These are phyloP conservation scores for Russula lepida DNA, from an alignment of 768 basidiomycete genomes.

Conservation along the genomic window DNA sequence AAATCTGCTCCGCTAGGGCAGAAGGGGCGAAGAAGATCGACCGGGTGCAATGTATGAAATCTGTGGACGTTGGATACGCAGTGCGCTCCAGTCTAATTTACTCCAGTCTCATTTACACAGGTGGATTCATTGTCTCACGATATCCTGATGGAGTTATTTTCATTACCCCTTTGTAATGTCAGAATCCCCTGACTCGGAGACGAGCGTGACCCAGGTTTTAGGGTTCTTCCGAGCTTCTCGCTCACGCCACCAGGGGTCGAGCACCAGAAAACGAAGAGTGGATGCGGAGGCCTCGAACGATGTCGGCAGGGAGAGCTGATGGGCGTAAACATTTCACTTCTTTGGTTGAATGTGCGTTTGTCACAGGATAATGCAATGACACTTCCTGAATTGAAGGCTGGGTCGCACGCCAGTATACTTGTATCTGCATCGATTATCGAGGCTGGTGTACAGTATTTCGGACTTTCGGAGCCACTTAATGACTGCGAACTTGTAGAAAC, in stretches of 20 bases:
- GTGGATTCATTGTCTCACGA: background rate
- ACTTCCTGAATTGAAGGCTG: background rate
- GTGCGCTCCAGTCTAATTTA: background rate
- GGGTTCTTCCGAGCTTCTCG: background rate
- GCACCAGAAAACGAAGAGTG: background rate
- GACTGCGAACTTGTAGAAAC: background rate
- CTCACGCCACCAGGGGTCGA: background rate
- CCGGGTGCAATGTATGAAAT: background rate
- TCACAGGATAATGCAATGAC: background rate
- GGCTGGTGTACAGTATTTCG: background rate
- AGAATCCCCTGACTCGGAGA: background rate
- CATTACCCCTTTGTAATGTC: background rate
- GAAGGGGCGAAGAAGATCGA: background rate
- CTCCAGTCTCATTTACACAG: background rate
- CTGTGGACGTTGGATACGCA: background rate
- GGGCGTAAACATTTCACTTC: background rate
- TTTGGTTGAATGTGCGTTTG: background rate
- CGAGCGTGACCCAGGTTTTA: background rate
- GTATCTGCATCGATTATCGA: too few species aligned
- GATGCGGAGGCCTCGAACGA: background rate
- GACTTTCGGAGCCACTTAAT: background rate
- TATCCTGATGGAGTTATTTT: background rate
- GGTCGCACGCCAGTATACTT: background rate
- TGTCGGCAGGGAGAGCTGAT: background rate
- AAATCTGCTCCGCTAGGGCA: background rate